Percentiles rank a stretch among this genome's conserved stretches.
These are phyloP conservation scores for Monosporozyma yasuniensis DNA, from an alignment of 805 yeast species.

Conservation along the genomic window DNA sequence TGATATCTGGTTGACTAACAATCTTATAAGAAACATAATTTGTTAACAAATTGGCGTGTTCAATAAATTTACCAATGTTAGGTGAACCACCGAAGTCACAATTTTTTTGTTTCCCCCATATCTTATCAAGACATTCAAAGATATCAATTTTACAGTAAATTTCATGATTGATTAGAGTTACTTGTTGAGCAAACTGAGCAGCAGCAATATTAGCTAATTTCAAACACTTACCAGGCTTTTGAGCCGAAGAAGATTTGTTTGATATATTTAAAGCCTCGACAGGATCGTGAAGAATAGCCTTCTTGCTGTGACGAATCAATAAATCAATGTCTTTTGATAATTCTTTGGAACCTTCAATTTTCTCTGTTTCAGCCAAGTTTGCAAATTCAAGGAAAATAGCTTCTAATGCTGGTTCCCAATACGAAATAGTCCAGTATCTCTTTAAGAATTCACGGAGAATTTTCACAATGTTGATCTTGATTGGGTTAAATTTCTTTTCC, in stretches of 20 bases:
- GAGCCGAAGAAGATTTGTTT: background rate
- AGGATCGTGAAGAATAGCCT: background rate
- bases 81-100: constrained; percentile 45
- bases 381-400: constrained; percentile 33
- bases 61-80: constrained; percentile 53
- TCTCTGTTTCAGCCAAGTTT: constrained; percentile 32
- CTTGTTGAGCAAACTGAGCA: constrained; percentile 70
- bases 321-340: constrained; percentile 29
- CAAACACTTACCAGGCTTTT: constrained; percentile 26
- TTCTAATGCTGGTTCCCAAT: constrained; percentile 38
- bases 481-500: constrained; percentile 56
- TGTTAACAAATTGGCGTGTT: constrained; percentile 71
- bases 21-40: constrained; percentile 74
- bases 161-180: constrained; percentile 68
- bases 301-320: background rate
- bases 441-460: constrained; percentile 58
- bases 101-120: constrained; percentile 57
- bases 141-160: constrained; percentile 61
- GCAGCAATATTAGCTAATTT: constrained; percentile 62
- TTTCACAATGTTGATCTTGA: constrained; percentile 55
- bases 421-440: constrained; percentile 59
- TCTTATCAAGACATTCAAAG: constrained; percentile 65
- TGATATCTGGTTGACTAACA: constrained; percentile 51
- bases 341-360: constrained; percentile 37
- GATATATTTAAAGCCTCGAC: background rate